Conservation (phyloP, 805 yeast species). For the Saturnispora mendoncae region DNA sequence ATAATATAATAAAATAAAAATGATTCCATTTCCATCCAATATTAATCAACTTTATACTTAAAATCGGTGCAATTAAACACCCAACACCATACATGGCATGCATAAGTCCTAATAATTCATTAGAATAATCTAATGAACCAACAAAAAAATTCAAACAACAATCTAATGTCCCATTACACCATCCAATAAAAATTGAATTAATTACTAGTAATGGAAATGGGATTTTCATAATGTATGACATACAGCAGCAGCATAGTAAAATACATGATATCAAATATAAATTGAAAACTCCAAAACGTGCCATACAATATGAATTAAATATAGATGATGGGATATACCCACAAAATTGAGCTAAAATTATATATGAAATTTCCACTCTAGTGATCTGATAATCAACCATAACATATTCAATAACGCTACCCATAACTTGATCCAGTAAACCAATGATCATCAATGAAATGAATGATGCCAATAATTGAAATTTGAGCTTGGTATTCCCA, state of each 20-base stretch:
- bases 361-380: slow-evolving; percentile 38
- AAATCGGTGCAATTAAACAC: slow-evolving; percentile 41
- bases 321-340: slow-evolving; percentile 52
- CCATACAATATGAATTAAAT: slow-evolving; percentile 35
- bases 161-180: slow-evolving; percentile 51
- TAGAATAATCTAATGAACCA: slow-evolving; percentile 38
- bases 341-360: slow-evolving; percentile 43
- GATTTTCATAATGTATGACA: slow-evolving; percentile 32
- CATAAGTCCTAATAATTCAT: slow-evolving; percentile 42
- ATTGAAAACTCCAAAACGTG: slow-evolving; percentile 40
- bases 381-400: slow-evolving; percentile 39
- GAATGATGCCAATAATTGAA: slow-evolving; percentile 36
- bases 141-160: slow-evolving; percentile 47
- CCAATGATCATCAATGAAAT: slow-evolving; percentile 41
- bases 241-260: slow-evolving; percentile 8
- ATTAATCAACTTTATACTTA: slow-evolving; percentile 35
- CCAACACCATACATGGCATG: slow-evolving; percentile 50
- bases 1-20: slow-evolving; percentile 33
- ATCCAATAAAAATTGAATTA: slow-evolving; percentile 37
- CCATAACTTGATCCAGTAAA: slow-evolving; percentile 51
- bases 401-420: slow-evolving; percentile 47
- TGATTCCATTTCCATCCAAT: slow-evolving; percentile 35
- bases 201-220: slow-evolving; percentile 35
- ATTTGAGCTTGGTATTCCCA: slow-evolving; percentile 30
- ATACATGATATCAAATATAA: slow-evolving; percentile 27